These are phyloP conservation scores for Boletus edulis DNA, from an alignment of 768 basidiomycete genomes.

Conservation along the genomic window DNA sequence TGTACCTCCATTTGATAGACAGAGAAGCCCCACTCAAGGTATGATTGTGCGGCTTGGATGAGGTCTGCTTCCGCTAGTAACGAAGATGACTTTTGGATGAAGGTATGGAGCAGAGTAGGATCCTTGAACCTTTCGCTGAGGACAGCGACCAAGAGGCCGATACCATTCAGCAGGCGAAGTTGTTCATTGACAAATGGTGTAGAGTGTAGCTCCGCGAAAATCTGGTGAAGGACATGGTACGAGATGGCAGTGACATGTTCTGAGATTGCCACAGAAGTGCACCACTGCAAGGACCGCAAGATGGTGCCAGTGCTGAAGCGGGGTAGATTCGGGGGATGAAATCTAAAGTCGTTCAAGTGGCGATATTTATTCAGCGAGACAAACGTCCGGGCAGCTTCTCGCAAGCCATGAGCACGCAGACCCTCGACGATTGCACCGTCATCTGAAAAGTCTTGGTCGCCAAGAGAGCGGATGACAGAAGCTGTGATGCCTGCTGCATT, in stretches of 20 bases:
- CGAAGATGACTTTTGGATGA: slow-evolving; percentile 65
- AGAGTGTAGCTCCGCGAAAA: slow-evolving; percentile 64
- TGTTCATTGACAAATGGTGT: slow-evolving; percentile 84
- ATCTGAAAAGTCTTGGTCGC: slow-evolving; percentile 62
- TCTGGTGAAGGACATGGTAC: slow-evolving; percentile 74
- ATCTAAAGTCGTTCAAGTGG: slow-evolving; percentile 41
- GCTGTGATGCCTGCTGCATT: slow-evolving; percentile 57
- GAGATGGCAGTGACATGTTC: slow-evolving; percentile 55
- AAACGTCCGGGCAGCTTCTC: slow-evolving; percentile 46
- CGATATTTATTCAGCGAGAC: slow-evolving; percentile 52
- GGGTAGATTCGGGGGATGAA: slow-evolving; percentile 68
- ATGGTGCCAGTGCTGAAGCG: slow-evolving; percentile 48
- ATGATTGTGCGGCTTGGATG: slow-evolving; percentile 64
- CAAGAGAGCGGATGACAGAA: slow-evolving; percentile 59
- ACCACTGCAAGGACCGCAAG: slow-evolving; percentile 60
- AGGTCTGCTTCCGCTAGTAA: slow-evolving; percentile 70
- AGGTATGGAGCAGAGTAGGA: slow-evolving; percentile 57
- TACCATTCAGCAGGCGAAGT: slow-evolving; percentile 64
- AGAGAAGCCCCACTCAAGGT: slow-evolving; percentile 74
- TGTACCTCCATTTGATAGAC: slow-evolving; percentile 41
- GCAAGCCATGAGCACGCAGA: slow-evolving; percentile 37
- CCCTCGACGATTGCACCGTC: slow-evolving; percentile 48
- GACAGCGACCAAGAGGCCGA: slow-evolving; percentile 72
- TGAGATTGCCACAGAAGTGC: slow-evolving; percentile 40
- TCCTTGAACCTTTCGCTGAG: slow-evolving; percentile 55